Evolutionary conservation across 495 filamentous ascomycete species (phyloP).

Genomic region (Talaromyces stipitatus): DNA sequence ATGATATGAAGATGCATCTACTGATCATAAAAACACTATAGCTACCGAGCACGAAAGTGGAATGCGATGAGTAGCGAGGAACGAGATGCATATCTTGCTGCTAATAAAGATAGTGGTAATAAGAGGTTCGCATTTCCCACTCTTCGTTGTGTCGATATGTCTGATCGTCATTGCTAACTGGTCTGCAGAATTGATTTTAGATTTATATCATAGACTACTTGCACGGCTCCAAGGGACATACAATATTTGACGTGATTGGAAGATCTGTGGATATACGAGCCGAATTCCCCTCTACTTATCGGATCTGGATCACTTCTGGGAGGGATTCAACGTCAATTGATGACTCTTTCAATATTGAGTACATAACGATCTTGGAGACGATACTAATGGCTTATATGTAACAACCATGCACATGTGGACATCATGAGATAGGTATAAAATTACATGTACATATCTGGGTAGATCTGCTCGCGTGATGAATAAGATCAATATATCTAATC

Average conservation of each 20-base stretch:
- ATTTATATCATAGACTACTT: constrained; percentile 37
- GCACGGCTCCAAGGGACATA: too few species aligned
- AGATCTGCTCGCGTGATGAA: not conserved
- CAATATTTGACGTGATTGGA: too few species aligned
- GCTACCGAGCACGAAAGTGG: constrained; percentile 43
- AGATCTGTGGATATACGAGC: too few species aligned
- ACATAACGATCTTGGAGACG: too few species aligned
- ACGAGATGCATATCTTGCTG: constrained; percentile 52
- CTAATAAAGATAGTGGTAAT: constrained; percentile 60
- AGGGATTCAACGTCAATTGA: too few species aligned
- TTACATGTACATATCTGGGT: not conserved
- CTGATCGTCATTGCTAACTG: constrained; percentile 1
- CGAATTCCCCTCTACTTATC: too few species aligned
- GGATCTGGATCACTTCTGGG: too few species aligned
- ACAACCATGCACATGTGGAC: too few species aligned
- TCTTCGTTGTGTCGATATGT: not conserved
- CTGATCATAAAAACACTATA: constrained; percentile 11
- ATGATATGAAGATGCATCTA: not conserved
- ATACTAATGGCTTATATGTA: too few species aligned
- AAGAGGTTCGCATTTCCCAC: constrained; percentile 41
- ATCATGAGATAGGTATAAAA: too few species aligned
- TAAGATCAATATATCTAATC: not conserved
- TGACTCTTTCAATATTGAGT: too few species aligned
- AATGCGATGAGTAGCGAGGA: constrained; percentile 54
- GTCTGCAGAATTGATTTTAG: constrained; percentile 41